Conservation (phyloP, 768 basidiomycete genomes). For the Dacryopinax primogenitus region DNA sequence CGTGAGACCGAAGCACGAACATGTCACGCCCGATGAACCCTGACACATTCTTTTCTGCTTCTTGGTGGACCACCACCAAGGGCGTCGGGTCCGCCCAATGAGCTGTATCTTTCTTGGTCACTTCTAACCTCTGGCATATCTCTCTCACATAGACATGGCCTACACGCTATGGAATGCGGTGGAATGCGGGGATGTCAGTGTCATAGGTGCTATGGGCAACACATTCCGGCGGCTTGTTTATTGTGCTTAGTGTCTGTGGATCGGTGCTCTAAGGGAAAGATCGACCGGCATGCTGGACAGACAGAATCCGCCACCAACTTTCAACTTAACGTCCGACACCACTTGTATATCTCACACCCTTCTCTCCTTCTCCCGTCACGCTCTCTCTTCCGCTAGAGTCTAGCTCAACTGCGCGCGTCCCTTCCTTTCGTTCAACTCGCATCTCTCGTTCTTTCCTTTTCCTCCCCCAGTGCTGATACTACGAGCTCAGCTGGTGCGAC, state of each 20-base stretch:
- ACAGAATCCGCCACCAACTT: too few species aligned
- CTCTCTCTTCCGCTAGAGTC: not conserved
- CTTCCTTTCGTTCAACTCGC: not conserved
- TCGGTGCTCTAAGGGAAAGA: not conserved
- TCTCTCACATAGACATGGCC: not conserved
- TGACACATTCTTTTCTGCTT: not conserved
- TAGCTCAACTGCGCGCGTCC: not conserved
- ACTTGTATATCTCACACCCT: not conserved
- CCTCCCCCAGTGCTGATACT: not conserved
- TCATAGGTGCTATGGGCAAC: not conserved
- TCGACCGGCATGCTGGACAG: not conserved
- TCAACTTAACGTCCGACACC: not conserved
- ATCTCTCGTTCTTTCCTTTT: not conserved
- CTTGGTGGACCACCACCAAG: not conserved
- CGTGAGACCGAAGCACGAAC: not conserved
- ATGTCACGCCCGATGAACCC: not conserved
- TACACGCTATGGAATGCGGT: not conserved
- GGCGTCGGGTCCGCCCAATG: not conserved
- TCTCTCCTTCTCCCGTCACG: not conserved
- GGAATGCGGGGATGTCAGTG: not conserved
- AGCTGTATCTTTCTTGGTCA: not conserved
- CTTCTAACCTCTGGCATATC: not conserved
- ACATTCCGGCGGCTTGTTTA: not conserved
- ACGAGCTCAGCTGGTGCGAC: not conserved
- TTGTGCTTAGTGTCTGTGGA: not conserved